A percentile compares a stretch with the other conserved stretches of the same genome.
These are phyloP conservation scores for Trypanosomatidae sp. DNA, from an alignment of 208 protist genomes.

Conservation along the genomic window DNA sequence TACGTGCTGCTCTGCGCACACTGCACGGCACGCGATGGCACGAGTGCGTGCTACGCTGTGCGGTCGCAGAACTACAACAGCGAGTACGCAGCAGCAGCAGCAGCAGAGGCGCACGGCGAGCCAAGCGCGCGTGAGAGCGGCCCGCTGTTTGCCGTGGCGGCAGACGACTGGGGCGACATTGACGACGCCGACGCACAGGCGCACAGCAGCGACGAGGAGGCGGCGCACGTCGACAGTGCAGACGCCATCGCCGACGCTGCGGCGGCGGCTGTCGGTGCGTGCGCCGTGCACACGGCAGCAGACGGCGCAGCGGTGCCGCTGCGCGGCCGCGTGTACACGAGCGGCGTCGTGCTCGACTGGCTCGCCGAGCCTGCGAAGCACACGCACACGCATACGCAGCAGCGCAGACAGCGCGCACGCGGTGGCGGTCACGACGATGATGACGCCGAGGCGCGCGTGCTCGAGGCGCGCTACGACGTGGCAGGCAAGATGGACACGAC, in stretches of 20 bases:
- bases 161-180: conserved; percentile 27
- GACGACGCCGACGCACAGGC: background rate
- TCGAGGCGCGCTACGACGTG: too few relatives aligned
- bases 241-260: too few relatives aligned
- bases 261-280: too few relatives aligned
- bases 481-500: conserved; percentile 66
- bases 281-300: too few relatives aligned
- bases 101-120: conserved; percentile 2
- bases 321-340: conserved; percentile 20
- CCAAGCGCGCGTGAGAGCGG: conserved; percentile 6
- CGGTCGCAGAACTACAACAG: conserved; percentile 71
- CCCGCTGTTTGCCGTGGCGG: conserved; percentile 33
- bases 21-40: conserved; percentile 15
- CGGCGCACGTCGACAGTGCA: too few relatives aligned
- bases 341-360: conserved; percentile 39
- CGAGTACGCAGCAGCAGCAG: conserved; percentile 10
- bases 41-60: conserved; percentile 61
- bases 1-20: conserved; percentile 61
- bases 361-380: conserved; percentile 35
- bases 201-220: conserved; percentile 13
- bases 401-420: conserved; percentile 40
- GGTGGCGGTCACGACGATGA: conserved; percentile 39
- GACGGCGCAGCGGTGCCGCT: background rate
- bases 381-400: conserved; percentile 13
- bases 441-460: conserved; percentile 9